Evolutionary conservation across 2,329 filamentous ascomycete species (phyloP), one percentile per base, ranked within the genome.

Genomic region (Fusarium marasasianum): DNA sequence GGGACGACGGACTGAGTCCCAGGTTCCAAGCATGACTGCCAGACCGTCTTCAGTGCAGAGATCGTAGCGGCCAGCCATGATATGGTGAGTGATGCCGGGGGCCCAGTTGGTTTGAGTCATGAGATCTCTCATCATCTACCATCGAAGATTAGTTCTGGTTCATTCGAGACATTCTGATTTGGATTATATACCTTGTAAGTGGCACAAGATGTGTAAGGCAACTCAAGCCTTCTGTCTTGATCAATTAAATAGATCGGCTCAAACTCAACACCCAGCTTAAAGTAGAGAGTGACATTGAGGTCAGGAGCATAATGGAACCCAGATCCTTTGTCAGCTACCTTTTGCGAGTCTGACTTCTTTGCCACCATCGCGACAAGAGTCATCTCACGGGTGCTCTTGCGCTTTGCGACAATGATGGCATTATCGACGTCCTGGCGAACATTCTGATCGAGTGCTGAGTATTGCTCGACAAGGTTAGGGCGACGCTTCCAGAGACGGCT

Each of bases 1-100:
- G 10, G 66, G 66, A 14, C n/a, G 43, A 3, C 64, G 64, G 1
- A 69, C 10, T 3, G 64, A 43, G 18, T 54, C 47, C 66, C 66
- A 69, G 6, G 29, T 38, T 12, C n/a, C 12, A 9, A 11, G 6
- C 12, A 33, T n/a, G 5, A 69, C 18, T 2, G 12, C 5, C 2
- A 24, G 11, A 4, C 17, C 33, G 2, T 41, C n/a, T 2, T 48
- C 12, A 1, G 54, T 43, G 12, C 3, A 48, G 26, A 68, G 29
- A 44, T 37, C 31, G n/a, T 56, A 61, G 2, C n/a, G 37, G 11
- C 48, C 38, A 14, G 18, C 20, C 29, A 14, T 56, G 14, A 61
- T n/a, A 7, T 44, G 37, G 13, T 9, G 11, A 12, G 24, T 6
- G 8, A 43, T 1, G 5, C 14, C 29, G 8, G 37, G 20, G 22